Conservation (phyloP, 2,329 filamentous ascomycete genomes). For the Ophiobolus disseminans region DNA sequence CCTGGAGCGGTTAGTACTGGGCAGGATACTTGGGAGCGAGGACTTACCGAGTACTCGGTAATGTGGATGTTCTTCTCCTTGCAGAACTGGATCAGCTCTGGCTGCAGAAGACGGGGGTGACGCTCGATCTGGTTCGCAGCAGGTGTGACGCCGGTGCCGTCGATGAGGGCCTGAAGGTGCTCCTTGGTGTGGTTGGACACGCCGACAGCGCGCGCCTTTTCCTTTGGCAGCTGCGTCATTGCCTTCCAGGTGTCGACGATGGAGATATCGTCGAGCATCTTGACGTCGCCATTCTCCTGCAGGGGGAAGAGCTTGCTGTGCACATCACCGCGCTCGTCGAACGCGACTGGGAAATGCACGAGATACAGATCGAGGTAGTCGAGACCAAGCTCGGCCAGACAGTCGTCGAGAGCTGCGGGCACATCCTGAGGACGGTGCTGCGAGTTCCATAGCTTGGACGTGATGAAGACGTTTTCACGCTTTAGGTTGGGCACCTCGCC, state of each 20-base stretch:
- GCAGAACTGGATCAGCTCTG: conserved; percentile 38
- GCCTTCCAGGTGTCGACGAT: conserved; percentile 46
- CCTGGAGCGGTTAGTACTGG: conserved; percentile 57
- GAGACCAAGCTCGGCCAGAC: conserved; percentile 76
- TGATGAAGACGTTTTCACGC: conserved; percentile 50
- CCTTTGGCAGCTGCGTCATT: conserved; percentile 49
- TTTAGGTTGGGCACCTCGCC: conserved; percentile 57
- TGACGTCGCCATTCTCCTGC: conserved; percentile 25
- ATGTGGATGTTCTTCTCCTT: conserved; percentile 42
- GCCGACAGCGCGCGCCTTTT: conserved; percentile 39
- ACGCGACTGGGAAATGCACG: conserved; percentile 70
- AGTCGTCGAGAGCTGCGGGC: conserved; percentile 73
- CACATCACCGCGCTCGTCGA: conserved; percentile 55
- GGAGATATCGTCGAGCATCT: conserved; percentile 65
- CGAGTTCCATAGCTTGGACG: conserved; percentile 90
- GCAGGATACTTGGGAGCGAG: conserved; percentile 62
- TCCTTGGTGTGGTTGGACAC: conserved; percentile 43
- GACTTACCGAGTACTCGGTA: conserved; percentile 37
- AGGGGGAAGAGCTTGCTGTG: conserved; percentile 37
- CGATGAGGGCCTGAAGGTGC: conserved; percentile 61
- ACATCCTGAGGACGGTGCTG: conserved; percentile 76
- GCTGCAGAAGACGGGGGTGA: conserved; percentile 36
- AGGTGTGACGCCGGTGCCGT: conserved; percentile 43
- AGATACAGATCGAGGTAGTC: conserved; percentile 92
- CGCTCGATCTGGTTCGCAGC: conserved; percentile 43